Base-by-base conservation (phyloP, 306 rosid genomes). In the Benincasa hispida region DNA sequence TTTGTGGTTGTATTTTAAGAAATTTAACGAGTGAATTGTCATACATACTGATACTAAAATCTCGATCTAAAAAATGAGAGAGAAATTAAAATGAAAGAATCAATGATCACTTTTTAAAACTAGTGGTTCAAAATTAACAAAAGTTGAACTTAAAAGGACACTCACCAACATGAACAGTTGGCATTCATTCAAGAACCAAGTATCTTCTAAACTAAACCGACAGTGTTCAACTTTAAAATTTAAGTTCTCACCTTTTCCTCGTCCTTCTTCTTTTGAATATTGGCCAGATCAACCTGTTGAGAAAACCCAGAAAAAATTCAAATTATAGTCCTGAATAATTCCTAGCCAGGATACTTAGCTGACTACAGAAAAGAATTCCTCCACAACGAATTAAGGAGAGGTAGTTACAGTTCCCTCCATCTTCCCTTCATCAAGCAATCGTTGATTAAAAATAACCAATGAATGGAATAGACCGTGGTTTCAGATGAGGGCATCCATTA, bases 251-350 rank as follows among this genome's bases (percentile, higher is more conserved):
- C 98, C 97, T 93, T 91, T 82, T 93, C 98, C 83, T 93, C 98
- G 0, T 93, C 98, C 57, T 93, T 93, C 82, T 93, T 91, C 91
- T 93, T 91, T 85, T 93, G 97, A 51, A 93, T 47, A 83, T 93
- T 93, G 35, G 92, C 98, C 94, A 91, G 14, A 81, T 93, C 98
- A 79, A 82, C 47, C 98, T 93, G 79, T 27, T 78, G 37, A 42
- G 10, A 21, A 69, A 45, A 45, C 75, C 21, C 75, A 69, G 37
- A 14, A 45, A n/a, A 37, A 15, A 69, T 69, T 69, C 75, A 25
- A 6, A 41, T 2, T 9, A 8, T 21, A 19, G 35, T 28, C 27
- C 3, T 72, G 41, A 53, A 19, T 6, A 19, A 48, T 48, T 14
- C 2, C 48, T 35, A 5, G 15, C 25, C 27, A 61, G 19, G 48